Base-by-base conservation (phyloP, 169 alveolate species). In the Sarcocystis neurona region DNA sequence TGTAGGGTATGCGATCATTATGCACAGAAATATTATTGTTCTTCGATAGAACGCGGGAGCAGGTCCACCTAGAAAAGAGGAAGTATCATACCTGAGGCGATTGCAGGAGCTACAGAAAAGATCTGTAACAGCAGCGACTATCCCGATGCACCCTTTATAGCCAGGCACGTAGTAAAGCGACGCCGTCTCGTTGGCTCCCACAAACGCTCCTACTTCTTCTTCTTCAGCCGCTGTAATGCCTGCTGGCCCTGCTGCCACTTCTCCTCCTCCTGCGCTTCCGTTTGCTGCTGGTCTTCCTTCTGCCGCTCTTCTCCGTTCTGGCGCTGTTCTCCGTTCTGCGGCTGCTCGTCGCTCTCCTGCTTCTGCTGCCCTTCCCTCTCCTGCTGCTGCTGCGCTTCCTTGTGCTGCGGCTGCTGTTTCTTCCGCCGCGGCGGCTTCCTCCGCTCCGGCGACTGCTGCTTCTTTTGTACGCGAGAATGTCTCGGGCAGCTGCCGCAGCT, bases 61-160 rank as follows among this genome's bases (percentile, higher is more conserved):
- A 18, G 18, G 30, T 8, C 46, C 41, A 70, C n/a, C n/a, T n/a
- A n/a, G n/a, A n/a, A n/a, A n/a, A n/a, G n/a, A n/a, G n/a, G n/a
- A n/a, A n/a, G 39, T 30, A n/a, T 34, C 41, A 23, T 68, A 84
- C 89, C 89, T 1, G 2, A 85, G 5, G 0, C 90, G 90, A 12
- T 60, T 85, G 90, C 90, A 85, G 8, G 85, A 37, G 18, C 63
- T 6, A 27, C 90, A 85, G 39, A 85, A 85, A 32, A 41, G 2
- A 44, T 85, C 90, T 3, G 85, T 37, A 84, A 85, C 3, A 37
- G 90, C 8, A 2, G 85, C 27, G 50, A 85, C 66, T 3, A 85
- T 32, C 27, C 90, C 90, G 34, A 85, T 27, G 20, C 74, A 18
- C 5, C 90, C 90, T 23, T 34, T 34, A 23, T 39, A 60, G 4